These are phyloP conservation scores for Dentipellis sp. DNA, from an alignment of 768 basidiomycete species.

Conservation along the genomic window DNA sequence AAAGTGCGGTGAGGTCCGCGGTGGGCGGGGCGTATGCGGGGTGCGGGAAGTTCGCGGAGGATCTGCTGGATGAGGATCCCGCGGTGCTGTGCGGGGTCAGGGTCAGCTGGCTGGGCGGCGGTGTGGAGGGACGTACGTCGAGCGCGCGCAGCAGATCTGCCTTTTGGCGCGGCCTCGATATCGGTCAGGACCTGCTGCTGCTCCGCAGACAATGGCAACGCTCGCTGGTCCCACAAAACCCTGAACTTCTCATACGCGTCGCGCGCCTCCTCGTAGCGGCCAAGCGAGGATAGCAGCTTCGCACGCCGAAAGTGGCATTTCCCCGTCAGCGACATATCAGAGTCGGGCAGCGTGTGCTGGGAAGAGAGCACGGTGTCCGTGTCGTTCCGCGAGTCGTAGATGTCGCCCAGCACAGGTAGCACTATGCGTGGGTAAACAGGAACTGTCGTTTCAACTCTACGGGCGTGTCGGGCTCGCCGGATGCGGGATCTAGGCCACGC, in stretches of 20 bases:
- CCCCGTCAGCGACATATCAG: neutral
- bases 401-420: conserved; percentile 13
- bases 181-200: neutral
- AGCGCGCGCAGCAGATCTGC: neutral
- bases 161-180: neutral
- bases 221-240: neutral
- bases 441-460: conserved; percentile 12
- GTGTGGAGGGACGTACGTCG: neutral
- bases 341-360: conserved; percentile 1
- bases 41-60: neutral
- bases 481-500: neutral
- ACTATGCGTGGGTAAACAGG: conserved; percentile 5
- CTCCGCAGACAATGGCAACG: neutral
- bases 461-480: neutral
- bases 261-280: neutral
- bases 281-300: neutral
- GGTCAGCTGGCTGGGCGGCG: neutral
- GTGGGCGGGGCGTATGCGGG: neutral
- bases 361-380: conserved; percentile 1
- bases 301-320: conserved; percentile 6
- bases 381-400: conserved; percentile 10
- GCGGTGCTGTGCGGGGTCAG: neutral
- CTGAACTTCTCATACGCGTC: neutral
- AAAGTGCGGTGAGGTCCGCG: neutral
- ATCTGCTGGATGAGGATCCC: neutral